Percentiles rank a stretch among this genome's conserved stretches.
phyloP scores from a whole-genome alignment of 2,329 filamentous ascomycete species.

The Cordyceps tenuipes region DNA sequence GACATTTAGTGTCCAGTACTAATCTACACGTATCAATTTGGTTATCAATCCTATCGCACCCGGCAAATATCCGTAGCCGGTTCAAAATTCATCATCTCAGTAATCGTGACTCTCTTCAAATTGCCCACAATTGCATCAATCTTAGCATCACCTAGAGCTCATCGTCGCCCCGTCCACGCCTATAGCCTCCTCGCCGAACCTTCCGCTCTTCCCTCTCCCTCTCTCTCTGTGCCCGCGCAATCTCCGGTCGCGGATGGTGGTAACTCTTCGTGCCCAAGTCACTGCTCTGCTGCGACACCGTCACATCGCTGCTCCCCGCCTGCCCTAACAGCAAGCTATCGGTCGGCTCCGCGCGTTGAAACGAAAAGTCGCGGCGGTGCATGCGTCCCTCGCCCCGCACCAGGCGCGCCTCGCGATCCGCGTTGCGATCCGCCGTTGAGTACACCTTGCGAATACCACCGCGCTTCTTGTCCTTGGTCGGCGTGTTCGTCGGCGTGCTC shows the following conservation, averaged over 20 bases:
- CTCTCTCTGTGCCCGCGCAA: constrained; percentile 28
- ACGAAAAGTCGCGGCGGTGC: constrained; percentile 44
- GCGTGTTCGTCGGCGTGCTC: constrained; percentile 44
- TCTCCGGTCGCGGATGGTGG: constrained; percentile 45
- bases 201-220: constrained; percentile 27
- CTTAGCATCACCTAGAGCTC: constrained; percentile 12
- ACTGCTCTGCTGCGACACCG: constrained; percentile 24
- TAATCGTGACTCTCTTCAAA: background rate
- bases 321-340: constrained; percentile 21
- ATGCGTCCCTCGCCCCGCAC: constrained; percentile 41
- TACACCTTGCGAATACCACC: constrained; percentile 54
- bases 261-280: constrained; percentile 52
- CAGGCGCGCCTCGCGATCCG: constrained; percentile 41
- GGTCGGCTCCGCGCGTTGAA: constrained; percentile 35
- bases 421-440: constrained; percentile 48
- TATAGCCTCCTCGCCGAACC: constrained; percentile 27
- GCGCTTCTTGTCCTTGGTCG: constrained; percentile 29
- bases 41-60: background rate
- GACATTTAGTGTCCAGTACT: background rate
- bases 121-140: too few species aligned
- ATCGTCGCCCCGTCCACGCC: constrained; percentile 26
- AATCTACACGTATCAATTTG: constrained; percentile 7
- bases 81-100: background rate
- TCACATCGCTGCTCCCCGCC: constrained; percentile 22
- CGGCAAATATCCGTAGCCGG: background rate